A percentile compares a stretch with the other conserved stretches of the same genome.
Conservation (phyloP, 495 filamentous ascomycete genomes). For the Lophium mytilinum region DNA sequence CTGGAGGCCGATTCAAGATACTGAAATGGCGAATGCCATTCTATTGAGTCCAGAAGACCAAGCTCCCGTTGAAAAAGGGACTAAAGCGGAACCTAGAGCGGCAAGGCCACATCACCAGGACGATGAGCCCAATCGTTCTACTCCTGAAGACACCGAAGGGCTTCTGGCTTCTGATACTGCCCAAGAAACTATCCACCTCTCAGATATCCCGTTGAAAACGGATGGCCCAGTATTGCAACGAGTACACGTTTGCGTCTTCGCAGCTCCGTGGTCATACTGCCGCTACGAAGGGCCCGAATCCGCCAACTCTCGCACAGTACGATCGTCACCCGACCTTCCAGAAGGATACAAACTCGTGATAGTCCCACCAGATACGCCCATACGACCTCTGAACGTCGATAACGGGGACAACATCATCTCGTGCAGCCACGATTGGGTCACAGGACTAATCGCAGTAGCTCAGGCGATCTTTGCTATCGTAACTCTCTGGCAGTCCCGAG, state of each 20-base stretch:
- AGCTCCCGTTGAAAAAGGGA: neutral
- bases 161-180: neutral
- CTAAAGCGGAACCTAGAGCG: neutral
- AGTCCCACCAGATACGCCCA: neutral
- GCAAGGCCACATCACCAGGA: neutral
- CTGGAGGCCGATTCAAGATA: neutral
- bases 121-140: neutral
- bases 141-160: neutral
- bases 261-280: conserved; percentile 9
- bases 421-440: neutral
- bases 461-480: conserved; percentile 4
- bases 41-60: neutral
- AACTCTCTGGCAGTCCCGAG: conserved; percentile 6
- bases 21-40: neutral
- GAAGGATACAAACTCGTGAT: neutral
- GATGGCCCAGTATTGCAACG: neutral
- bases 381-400: neutral
- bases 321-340: neutral
- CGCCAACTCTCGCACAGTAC: conserved; percentile 3
- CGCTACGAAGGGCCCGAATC: conserved; percentile 2
- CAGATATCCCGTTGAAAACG: neutral
- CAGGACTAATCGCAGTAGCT: neutral
- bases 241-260: neutral
- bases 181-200: neutral
- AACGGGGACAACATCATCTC: neutral